Conservation (phyloP, 2,329 filamentous ascomycete species). For the Drechslerella coelobrocha region DNA sequence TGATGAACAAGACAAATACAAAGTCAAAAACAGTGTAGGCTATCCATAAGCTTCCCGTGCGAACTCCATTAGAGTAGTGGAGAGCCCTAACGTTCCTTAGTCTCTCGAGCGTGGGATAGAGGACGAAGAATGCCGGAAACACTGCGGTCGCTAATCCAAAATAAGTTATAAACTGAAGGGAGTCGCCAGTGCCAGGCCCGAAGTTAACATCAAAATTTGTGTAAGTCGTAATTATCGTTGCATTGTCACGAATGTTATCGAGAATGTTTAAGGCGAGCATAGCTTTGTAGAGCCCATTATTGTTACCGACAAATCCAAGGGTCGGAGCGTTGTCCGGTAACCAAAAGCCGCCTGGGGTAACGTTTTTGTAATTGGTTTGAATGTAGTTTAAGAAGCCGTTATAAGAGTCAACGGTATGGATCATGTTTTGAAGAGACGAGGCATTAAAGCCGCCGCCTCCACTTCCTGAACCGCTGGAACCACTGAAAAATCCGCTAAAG, state of each 20-base stretch:
- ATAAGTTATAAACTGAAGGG: slow-evolving; percentile 80
- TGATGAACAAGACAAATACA: slow-evolving; percentile 67
- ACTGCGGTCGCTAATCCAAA: slow-evolving; percentile 78
- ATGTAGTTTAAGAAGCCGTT: slow-evolving; percentile 74
- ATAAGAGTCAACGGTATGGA: slow-evolving; percentile 69
- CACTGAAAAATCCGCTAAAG: slow-evolving; percentile 24
- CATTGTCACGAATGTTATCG: slow-evolving; percentile 71
- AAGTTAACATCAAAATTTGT: slow-evolving; percentile 78
- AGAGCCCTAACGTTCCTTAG: slow-evolving; percentile 79
- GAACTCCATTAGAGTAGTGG: slow-evolving; percentile 90
- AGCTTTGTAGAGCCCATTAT: slow-evolving; percentile 64
- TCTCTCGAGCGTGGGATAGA: slow-evolving; percentile 87
- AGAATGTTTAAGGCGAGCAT: slow-evolving; percentile 71
- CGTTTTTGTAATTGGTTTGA: slow-evolving; percentile 67
- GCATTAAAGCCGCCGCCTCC: slow-evolving; percentile 18
- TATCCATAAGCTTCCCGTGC: slow-evolving; percentile 80
- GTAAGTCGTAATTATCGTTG: slow-evolving; percentile 74
- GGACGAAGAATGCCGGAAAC: slow-evolving; percentile 83
- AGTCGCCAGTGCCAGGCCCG: slow-evolving; percentile 69
- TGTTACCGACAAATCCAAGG: slow-evolving; percentile 74
- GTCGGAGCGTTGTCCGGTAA: slow-evolving; percentile 70
- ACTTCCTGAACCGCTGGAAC: neutral
- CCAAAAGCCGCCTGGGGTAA: slow-evolving; percentile 82
- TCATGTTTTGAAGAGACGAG: slow-evolving; percentile 56
- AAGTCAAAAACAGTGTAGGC: slow-evolving; percentile 85